Conservation (phyloP, 345 rosid genomes). For the Adansonia digitata region DNA sequence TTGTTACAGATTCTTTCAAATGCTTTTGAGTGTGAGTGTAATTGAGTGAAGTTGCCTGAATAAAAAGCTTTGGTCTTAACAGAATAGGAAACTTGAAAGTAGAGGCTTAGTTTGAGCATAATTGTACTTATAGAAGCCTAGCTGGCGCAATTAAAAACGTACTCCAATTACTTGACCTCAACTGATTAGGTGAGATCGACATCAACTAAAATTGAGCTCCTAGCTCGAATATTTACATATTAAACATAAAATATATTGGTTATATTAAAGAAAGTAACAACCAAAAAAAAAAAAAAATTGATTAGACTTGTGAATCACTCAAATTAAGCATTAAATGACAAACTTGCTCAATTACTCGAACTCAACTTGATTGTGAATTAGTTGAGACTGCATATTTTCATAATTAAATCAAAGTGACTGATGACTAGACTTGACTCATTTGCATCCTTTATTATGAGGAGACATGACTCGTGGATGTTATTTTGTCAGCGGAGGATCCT, state of each 20-base stretch:
- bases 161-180: neutral
- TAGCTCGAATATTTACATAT: neutral
- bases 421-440: neutral
- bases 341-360: neutral
- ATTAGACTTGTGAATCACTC: neutral
- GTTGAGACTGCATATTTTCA: neutral
- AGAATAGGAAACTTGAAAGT: neutral
- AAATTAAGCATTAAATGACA: neutral
- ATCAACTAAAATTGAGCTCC: neutral
- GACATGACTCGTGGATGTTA: neutral
- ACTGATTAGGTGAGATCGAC: neutral
- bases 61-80: neutral
- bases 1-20: neutral
- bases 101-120: neutral
- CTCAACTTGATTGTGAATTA: neutral
- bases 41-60: neutral
- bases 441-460: neutral
- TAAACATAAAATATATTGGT: neutral
- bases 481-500: constrained; percentile 69
- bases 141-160: neutral
- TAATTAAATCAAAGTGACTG: neutral
- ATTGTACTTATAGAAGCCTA: neutral
- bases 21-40: neutral
- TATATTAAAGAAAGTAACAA: neutral
- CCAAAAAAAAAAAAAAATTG: no score